Evolutionary conservation across 768 basidiomycete genomes (phyloP).

Genomic region (Tulasnella sp.): DNA sequence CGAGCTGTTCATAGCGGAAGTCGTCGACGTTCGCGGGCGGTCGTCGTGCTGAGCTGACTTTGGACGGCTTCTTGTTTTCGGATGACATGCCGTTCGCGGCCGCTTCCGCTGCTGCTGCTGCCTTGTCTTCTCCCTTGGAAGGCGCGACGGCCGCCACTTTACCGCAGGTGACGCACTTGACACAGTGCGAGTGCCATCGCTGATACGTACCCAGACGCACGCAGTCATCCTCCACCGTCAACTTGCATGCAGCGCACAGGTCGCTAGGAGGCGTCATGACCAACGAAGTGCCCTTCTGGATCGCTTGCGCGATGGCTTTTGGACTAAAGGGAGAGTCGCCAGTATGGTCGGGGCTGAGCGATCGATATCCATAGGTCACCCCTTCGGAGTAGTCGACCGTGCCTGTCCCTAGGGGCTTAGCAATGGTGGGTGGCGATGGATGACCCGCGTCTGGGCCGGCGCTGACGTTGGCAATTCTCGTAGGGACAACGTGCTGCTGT

Average conservation of each 20-base stretch:
- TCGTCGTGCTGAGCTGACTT: too few relatives aligned
- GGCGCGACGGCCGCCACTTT: constrained; percentile 62
- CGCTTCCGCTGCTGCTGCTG: constrained; percentile 45
- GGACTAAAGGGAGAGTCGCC: constrained; percentile 71
- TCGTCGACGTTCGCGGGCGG: constrained; percentile 75
- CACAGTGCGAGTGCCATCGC: constrained; percentile 44
- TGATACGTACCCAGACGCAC: constrained; percentile 90
- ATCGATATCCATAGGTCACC: constrained; percentile 89
- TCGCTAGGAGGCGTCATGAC: constrained; percentile 49
- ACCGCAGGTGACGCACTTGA: constrained; percentile 80
- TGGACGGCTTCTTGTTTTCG: too few relatives aligned
- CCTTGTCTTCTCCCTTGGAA: constrained; percentile 52
- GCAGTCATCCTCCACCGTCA: constrained; percentile 97
- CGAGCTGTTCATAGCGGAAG: constrained; percentile 61
- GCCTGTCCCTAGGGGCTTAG: too few relatives aligned
- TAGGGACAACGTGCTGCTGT: too few relatives aligned
- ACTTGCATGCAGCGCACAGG: constrained; percentile 80
- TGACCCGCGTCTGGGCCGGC: constrained; percentile 47
- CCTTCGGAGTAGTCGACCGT: constrained; percentile 63
- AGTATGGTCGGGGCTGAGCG: constrained; percentile 86
- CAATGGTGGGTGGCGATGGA: constrained; percentile 46
- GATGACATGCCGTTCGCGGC: constrained; percentile 23
- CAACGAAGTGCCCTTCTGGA: constrained; percentile 22
- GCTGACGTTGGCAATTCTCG: too few relatives aligned
- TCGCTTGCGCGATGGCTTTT: constrained; percentile 39